phyloP scores from a whole-genome alignment of 768 basidiomycete species.

The Hericium coralloides region DNA sequence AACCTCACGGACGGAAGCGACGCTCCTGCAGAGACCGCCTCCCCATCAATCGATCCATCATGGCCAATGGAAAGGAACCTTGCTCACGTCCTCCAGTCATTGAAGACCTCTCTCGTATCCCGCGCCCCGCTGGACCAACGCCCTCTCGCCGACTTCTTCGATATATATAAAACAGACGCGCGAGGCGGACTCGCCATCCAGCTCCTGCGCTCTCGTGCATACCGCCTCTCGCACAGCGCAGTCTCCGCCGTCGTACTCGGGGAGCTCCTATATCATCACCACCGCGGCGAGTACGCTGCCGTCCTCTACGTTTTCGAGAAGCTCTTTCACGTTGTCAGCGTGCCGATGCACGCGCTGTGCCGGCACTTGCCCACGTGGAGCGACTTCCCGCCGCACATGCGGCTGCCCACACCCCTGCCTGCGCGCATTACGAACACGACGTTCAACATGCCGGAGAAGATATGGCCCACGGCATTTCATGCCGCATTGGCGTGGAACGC shows the following conservation, averaged over 20 bases:
- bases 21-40: background rate
- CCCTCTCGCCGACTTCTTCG: slow-evolving; percentile 11
- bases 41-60: background rate
- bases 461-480: slow-evolving; percentile 27
- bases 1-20: too few relatives aligned
- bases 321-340: slow-evolving; percentile 42
- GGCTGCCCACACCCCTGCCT: slow-evolving; percentile 19
- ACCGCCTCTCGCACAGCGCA: background rate
- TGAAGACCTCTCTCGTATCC: slow-evolving; percentile 1
- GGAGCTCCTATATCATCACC: slow-evolving; percentile 18
- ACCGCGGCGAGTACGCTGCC: background rate
- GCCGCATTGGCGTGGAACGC: slow-evolving; percentile 29
- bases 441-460: slow-evolving; percentile 10
- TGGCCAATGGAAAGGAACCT: background rate
- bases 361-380: background rate
- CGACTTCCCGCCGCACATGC: slow-evolving; percentile 1
- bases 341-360: slow-evolving; percentile 28
- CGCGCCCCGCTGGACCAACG: background rate
- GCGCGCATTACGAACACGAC: slow-evolving; percentile 15
- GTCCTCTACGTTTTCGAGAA: slow-evolving; percentile 32
- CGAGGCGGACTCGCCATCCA: background rate
- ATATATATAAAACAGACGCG: slow-evolving; percentile 4
- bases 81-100: background rate
- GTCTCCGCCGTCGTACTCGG: slow-evolving; percentile 12
- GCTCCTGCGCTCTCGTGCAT: slow-evolving; percentile 6